phyloP scores from a whole-genome alignment of 78 protist genomes.

The Chrysochromulina parva region DNA sequence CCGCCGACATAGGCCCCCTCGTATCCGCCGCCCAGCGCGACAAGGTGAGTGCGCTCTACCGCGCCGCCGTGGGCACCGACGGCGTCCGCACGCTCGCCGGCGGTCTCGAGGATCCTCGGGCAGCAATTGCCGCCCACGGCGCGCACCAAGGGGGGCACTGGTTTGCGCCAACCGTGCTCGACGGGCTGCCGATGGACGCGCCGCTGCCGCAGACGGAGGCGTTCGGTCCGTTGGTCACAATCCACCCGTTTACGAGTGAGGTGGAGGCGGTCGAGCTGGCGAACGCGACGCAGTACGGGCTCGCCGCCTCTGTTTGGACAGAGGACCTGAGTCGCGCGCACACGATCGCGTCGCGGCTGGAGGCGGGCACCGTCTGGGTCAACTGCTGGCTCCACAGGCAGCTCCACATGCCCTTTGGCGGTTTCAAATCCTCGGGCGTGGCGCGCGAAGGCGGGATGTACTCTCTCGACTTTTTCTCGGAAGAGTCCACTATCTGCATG shows the following conservation, averaged over 20 bases:
- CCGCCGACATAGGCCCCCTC: not conserved
- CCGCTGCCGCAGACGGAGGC: too few species aligned
- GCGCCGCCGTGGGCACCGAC: not conserved
- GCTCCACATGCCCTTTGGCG: constrained; percentile 76
- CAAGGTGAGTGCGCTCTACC: not conserved
- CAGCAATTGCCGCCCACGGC: too few species aligned
- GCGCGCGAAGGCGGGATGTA: constrained; percentile 72
- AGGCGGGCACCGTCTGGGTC: constrained; percentile 86
- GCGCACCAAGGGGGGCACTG: not conserved
- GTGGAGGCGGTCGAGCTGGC: constrained; percentile 53
- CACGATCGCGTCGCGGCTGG: constrained; percentile 60
- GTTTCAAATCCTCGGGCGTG: constrained; percentile 71
- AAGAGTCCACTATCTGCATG: too few species aligned
- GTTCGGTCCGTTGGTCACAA: too few species aligned
- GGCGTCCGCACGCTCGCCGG: too few species aligned
- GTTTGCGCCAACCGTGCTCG: not conserved
- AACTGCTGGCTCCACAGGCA: constrained; percentile 78
- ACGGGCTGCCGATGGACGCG: not conserved
- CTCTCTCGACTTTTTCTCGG: too few species aligned
- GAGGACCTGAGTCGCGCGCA: constrained; percentile 51
- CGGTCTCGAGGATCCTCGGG: too few species aligned
- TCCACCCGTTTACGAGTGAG: not conserved
- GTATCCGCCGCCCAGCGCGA: not conserved
- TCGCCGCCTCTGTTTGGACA: constrained; percentile 82
- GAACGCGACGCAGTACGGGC: constrained; percentile 78